Conservation (phyloP, 2,329 filamentous ascomycete genomes). For the Drechslerella stenobrocha region DNA sequence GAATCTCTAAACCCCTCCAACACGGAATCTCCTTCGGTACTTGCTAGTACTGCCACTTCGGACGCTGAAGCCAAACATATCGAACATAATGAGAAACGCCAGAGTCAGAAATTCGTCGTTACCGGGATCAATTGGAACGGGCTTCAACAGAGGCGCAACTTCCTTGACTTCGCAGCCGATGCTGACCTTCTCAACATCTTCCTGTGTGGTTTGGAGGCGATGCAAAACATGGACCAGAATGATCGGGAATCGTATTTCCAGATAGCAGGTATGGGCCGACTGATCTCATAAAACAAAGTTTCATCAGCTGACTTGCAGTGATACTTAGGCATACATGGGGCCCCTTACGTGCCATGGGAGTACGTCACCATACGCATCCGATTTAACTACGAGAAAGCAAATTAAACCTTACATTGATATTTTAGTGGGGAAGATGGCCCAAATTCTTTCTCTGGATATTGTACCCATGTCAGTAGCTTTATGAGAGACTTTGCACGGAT, state of each 20-base stretch:
- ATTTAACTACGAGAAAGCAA: not conserved
- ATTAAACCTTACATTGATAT: not conserved
- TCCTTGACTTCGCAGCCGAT: constrained; percentile 21
- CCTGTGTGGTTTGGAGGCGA: constrained; percentile 33
- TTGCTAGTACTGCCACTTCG: not conserved
- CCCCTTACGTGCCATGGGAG: constrained; percentile 38
- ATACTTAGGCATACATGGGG: constrained; percentile 32
- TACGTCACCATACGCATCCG: constrained; percentile 11
- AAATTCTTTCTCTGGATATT: constrained; percentile 25
- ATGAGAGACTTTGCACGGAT: not conserved
- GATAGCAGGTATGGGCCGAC: constrained; percentile 17
- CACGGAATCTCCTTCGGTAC: constrained; percentile 1
- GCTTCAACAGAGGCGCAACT: constrained; percentile 27
- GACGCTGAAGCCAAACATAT: constrained; percentile 1
- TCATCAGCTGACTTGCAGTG: constrained; percentile 15
- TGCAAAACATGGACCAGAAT: constrained; percentile 36
- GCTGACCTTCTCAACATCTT: constrained; percentile 39
- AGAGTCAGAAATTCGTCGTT: constrained; percentile 16
- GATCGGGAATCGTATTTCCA: constrained; percentile 27
- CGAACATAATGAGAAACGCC: constrained; percentile 17
- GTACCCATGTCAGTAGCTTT: constrained; percentile 26
- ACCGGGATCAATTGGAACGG: constrained; percentile 37
- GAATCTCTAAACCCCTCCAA: constrained; percentile 4
- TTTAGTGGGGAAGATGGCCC: constrained; percentile 17
- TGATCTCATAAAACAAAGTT: not conserved